Evolutionary conservation across 345 rosid genomes (phyloP), one percentile per base, ranked within the genome.

Genomic region (Durio zibethinus): DNA sequence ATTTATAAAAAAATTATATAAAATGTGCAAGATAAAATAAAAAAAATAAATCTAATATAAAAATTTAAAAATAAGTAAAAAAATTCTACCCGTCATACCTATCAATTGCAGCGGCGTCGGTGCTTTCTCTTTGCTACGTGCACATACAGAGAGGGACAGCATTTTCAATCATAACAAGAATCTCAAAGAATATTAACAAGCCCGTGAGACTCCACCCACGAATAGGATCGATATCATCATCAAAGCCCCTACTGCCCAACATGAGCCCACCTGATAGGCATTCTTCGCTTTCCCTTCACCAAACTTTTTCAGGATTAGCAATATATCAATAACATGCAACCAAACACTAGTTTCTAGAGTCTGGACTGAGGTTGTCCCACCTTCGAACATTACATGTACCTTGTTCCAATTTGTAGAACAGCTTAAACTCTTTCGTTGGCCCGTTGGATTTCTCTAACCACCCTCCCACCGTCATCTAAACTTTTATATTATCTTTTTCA

Each of bases 401-500:
- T 15, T 66, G 77, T 75, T 53, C 77, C 62, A 0, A 12, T 47
- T 3, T 9, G 61, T 7, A 14, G 4, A 67, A 45, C 62, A 79
- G 48, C 33, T 65, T 36, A 47, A 77, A 56, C 47, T 27, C 60
- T 72, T n/a, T 11, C 3, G 25, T 47, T 75, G 85, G 70, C n/a
- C 63, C 62, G 4, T 20, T 72, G 20, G 56, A 15, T 47, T 47
- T 47, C 3, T 33, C 4, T 33, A 33, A 40, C 31, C 2, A 45
- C 73, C 57, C 36, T 56, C 76, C 23, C 79, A 61, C 77, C 83
- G 78, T 61, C 80, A 54, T 23, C 11, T 54, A 0, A 6, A 25
- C 42, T 59, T 71, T 75, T 71, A 48, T 59, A 38, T 27, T 16
- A 20, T 14, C 47, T 10, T 27, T 61, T 38, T 35, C 5, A n/a